Conservation (phyloP, 2,329 filamentous ascomycete genomes). For the Didymella arachidicola region DNA sequence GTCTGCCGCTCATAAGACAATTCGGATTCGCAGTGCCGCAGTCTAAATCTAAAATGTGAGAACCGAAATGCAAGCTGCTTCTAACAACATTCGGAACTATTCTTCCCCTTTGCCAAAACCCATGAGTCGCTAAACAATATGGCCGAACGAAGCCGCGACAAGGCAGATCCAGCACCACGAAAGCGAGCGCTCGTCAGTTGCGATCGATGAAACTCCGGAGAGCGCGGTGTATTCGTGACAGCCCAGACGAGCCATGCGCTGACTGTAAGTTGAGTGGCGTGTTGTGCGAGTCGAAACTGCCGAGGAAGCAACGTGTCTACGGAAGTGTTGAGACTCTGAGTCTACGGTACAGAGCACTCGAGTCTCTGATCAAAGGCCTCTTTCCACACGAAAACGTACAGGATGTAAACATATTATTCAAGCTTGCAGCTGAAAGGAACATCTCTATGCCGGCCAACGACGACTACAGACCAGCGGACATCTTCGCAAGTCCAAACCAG, state of each 20-base stretch:
- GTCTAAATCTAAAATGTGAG: constrained; percentile 11
- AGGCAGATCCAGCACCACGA: constrained; percentile 30
- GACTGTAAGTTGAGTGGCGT: constrained; percentile 52
- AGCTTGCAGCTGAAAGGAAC: constrained; percentile 50
- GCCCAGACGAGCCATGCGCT: constrained; percentile 47
- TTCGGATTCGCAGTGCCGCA: constrained; percentile 15
- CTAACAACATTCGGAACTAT: constrained; percentile 19
- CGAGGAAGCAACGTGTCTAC: constrained; percentile 56
- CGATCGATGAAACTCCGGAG: constrained; percentile 42
- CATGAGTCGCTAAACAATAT: constrained; percentile 18
- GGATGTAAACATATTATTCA: constrained; percentile 51
- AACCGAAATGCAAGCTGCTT: constrained; percentile 8
- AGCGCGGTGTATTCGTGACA: constrained; percentile 41
- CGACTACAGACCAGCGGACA: constrained; percentile 38
- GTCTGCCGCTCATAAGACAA: constrained; percentile 14
- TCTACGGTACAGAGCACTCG: constrained; percentile 54
- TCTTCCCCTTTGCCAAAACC: constrained; percentile 8
- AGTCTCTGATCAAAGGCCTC: constrained; percentile 53
- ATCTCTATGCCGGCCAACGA: constrained; percentile 49
- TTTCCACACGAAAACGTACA: constrained; percentile 52
- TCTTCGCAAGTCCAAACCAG: constrained; percentile 27
- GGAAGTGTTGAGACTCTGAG: constrained; percentile 58
- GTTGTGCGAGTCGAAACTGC: constrained; percentile 54
- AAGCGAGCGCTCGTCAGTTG: constrained; percentile 44
- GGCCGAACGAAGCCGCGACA: constrained; percentile 23